Base-by-base conservation (phyloP, 352 stramenopile genomes). In the Globisporangium alternatum region DNA sequence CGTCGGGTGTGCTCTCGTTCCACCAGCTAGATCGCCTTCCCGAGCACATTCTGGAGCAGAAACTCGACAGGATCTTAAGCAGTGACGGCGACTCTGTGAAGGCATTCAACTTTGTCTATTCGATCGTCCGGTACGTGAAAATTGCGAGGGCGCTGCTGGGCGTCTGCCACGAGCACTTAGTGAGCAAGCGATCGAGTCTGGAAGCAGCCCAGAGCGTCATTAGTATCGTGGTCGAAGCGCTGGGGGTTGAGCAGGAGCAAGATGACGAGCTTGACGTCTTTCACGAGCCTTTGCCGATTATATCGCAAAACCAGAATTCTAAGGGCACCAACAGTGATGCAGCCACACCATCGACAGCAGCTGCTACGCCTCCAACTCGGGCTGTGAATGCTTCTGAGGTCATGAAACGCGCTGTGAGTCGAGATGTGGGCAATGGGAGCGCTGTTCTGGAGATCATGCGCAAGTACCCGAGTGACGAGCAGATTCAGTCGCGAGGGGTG, bases 321-420 rank as follows among this genome's bases (percentile, higher is more conserved):
- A 57, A 57, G 30, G 9, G 25, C 5, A 5, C 17, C 51, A 41
- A 25, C 3, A 28, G 31, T 19, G 30, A 28, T 30, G 15, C 19
- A 43, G 5, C 19, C 9, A 15, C 30, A 21, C 15, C 19, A 44
- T 1, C 49, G 10, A 5, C n/a, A 13, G 45, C 17, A 8, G 52
- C 31, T n/a, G 30, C 19, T 10, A 3, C 15, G 10, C 52, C 31
- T 31, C 52, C 31, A 15, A 53, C 41, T n/a, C 31, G 61, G 3
- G 71, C 70, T 2, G 60, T 74, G 0, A 75, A 86, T 62, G 67
- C 76, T 5, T 72, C 75, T 0, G 73, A 71, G 1, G 76, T 83
- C 56, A 83, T 90, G 71, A 74, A 79, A 19, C 75, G 81, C 41
- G 81, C 78, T 3, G 51, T 88, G 15, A 68, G 70, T 9, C 70